Evolutionary conservation across 164 flowering plant species (phyloP).

Genomic region (Aristolochia fimbriata): DNA sequence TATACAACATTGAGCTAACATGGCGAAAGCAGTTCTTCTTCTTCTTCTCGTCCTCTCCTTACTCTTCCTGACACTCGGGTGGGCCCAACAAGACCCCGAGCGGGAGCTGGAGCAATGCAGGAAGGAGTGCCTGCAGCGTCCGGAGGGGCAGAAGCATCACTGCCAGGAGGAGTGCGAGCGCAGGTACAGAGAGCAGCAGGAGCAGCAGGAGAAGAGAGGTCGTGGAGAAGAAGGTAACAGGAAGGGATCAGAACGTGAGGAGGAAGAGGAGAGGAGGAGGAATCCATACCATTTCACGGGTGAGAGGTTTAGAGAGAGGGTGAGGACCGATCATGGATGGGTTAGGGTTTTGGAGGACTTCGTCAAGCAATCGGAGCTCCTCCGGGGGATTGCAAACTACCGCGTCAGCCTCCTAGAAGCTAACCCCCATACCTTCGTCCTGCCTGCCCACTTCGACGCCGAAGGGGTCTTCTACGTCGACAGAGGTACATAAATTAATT

Average conservation of each 20-base stretch:
- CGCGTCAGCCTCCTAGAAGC: slow-evolving; percentile 3
- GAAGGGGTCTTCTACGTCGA: neutral
- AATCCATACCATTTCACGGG: neutral
- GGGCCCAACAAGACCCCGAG: neutral
- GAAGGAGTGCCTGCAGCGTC: neutral
- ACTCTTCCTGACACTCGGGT: neutral
- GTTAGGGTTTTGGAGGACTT: slow-evolving; percentile 1
- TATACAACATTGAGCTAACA: no score
- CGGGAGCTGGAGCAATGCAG: neutral
- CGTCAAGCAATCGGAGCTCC: neutral
- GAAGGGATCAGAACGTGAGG: no score
- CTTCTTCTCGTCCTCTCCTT: neutral
- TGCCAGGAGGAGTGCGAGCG: slow-evolving; percentile 1
- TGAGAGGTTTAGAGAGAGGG: neutral
- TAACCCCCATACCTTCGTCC: slow-evolving; percentile 3
- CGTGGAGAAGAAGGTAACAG: no score
- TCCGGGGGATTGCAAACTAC: slow-evolving; percentile 6
- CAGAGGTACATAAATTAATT: neutral
- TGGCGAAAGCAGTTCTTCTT: neutral
- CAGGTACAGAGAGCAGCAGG: neutral
- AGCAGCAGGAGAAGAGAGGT: neutral
- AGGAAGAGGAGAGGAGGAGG: no score
- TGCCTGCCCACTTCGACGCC: slow-evolving; percentile 10
- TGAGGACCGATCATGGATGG: neutral
- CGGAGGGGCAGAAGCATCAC: neutral